Base-by-base conservation (phyloP, 805 yeast species). In the Debaryomyces prosopidis region DNA sequence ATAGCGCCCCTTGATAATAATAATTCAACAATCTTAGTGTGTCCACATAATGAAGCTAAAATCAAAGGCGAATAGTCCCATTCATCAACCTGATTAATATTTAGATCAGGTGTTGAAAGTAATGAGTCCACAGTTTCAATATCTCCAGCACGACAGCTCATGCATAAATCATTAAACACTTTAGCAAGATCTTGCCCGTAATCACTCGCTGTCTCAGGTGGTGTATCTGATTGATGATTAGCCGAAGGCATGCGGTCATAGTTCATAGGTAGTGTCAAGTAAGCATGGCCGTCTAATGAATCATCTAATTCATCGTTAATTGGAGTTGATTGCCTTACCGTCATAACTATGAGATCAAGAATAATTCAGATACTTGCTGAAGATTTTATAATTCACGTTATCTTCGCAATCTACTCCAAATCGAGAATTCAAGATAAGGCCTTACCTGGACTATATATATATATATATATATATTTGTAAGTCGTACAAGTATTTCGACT, bases 21-120 rank as follows among this genome's bases (percentile, higher is more conserved):
- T 40, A 82, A 60, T 43, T 68, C 70, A n/a, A 87, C 94, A 4
- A 87, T 73, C 1, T 67, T 69, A 48, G 73, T 75, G 60, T 87
- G 92, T 0, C 95, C 95, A 66, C 95, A 87, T 10, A 87, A 58
- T 14, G 87, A 80, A 6, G 89, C 88, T 19, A 87, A 65, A 47
- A 84, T 83, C 47, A 87, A 68, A 1, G 96, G 94, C 2, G 90
- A 77, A 57, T 85, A 82, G 59, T 87, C 87, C 77, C 84, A 87
- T 50, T 77, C 80, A 58, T 87, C 95, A 28, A 80, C 79, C 43
- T 68, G 75, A 55, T 81, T 77, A 43, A 76, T 58, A 40, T 68
- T 57, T 23, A 69, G 44, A 38, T 60, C 51, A 7, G 69, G 68
- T 1, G 76, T 71, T 1, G 81, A 65, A 3, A 84, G 70, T 34